Evolutionary conservation across 163 green algal species (phyloP), one percentile per base, ranked within the genome.

Genomic region (Scenedesmus sp.): DNA sequence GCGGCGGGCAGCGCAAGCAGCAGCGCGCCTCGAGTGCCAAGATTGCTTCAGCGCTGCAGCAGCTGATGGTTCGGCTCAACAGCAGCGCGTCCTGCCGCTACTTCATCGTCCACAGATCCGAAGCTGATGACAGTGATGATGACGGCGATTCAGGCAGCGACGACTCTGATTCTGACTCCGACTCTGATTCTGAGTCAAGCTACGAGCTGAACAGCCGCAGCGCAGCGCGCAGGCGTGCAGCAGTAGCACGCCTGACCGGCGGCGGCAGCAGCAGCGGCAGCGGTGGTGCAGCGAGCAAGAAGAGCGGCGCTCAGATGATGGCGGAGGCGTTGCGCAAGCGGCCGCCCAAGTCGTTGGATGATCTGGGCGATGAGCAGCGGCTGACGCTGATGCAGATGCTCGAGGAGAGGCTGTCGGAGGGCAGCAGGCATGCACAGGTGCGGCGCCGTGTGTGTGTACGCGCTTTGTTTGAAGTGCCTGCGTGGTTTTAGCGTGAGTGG

Each of bases 261-360:
- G 61, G 59, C 51, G 79, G 40, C 3, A 40, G 61, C 83, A 89
- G 83, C 56, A 89, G 83, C 35, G 40, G 40, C 83, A 79, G 83
- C 53, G 20, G 53, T n/a, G 26, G n/a, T 78, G 59, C 10, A 3
- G 83, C 10, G 37, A 81, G 83, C 42, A 65, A 44, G 82, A 33
- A 49, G 49, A n/a, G 65, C 26, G 30, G 30, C 2, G 65, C 65
- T 7, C 65, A 85, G 33, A 35, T 37, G 40, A 26, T 68, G 22
- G 46, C 79, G 24, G 49, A 56, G 24, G 43, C 42, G 44, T 20
- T 85, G 42, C 20, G 49, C 5, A 51, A 85, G 16, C 3, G n/a
- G 42, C 40, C 79, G 22, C 13, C 24, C 6, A 59, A 56, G 15
- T 33, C n/a, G 5, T 20, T 84, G 16, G 33, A 40, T 1, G 49